These are phyloP conservation scores for Sisymbrium altissimum DNA, from an alignment of 345 rosid genomes.

Conservation along the genomic window DNA sequence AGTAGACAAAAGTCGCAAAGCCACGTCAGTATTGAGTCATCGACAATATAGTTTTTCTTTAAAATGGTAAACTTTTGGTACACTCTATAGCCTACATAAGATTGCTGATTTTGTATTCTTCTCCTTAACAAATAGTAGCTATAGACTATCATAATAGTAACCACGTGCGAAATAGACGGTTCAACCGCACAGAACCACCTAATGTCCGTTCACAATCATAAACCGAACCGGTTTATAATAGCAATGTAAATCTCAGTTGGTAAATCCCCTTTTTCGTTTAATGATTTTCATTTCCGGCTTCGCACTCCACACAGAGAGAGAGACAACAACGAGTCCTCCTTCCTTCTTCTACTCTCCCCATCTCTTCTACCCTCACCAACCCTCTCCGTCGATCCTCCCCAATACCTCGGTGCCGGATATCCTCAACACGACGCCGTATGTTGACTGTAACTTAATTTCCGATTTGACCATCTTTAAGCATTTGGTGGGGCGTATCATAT, in stretches of 20 bases:
- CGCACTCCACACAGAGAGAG: conserved; percentile 3
- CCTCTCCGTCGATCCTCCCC: conserved; percentile 40
- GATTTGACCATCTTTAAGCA: conserved; percentile 14
- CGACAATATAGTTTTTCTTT: neutral
- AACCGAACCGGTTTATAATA: conserved; percentile 2
- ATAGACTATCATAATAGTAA: no score
- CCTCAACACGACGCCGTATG: neutral
- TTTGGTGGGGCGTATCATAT: neutral
- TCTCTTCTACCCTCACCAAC: conserved; percentile 35
- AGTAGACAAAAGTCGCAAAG: neutral
- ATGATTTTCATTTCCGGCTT: conserved; percentile 8
- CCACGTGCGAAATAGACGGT: neutral
- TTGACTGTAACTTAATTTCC: conserved; percentile 8
- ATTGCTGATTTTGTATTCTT: no score
- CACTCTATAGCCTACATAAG: no score
- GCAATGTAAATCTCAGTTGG: neutral
- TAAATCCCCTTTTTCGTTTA: neutral
- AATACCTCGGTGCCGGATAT: conserved; percentile 6
- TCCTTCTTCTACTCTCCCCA: conserved; percentile 24
- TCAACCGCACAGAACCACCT: neutral
- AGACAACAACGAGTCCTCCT: conserved; percentile 12
- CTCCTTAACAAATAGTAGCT: no score
- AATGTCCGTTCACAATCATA: neutral
- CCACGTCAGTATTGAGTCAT: neutral
- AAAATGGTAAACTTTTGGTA: no score